phyloP scores from a whole-genome alignment of 2,329 filamentous ascomycete genomes.

The Thielaviopsis punctulata region DNA sequence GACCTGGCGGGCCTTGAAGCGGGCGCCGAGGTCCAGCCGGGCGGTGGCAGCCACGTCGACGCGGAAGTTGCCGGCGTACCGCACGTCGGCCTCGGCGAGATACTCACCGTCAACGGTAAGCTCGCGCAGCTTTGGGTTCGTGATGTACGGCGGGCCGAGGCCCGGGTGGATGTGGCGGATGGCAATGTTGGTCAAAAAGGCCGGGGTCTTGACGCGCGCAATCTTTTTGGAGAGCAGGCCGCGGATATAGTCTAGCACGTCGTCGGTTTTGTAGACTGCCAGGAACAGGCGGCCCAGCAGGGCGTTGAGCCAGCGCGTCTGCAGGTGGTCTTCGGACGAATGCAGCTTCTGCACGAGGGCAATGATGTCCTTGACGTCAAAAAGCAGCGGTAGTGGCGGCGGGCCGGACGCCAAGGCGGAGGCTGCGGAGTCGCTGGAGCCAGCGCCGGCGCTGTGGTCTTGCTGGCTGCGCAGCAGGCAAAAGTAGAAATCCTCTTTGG shows the following conservation, averaged over 20 bases:
- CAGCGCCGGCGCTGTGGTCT: constrained; percentile 38
- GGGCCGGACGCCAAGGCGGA: too few species aligned
- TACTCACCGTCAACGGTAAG: constrained; percentile 84
- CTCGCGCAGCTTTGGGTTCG: constrained; percentile 74
- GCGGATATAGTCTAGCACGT: constrained; percentile 62
- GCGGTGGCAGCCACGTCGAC: constrained; percentile 86
- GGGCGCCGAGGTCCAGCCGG: constrained; percentile 71
- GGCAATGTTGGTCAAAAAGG: constrained; percentile 72
- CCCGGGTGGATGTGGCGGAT: constrained; percentile 74
- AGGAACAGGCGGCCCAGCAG: constrained; percentile 78
- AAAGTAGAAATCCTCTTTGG: constrained; percentile 98
- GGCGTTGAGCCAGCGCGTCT: constrained; percentile 88
- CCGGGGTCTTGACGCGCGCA: constrained; percentile 76
- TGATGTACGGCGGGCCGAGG: constrained; percentile 72
- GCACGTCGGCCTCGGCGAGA: constrained; percentile 69
- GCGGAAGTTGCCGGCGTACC: constrained; percentile 76
- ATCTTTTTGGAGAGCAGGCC: constrained; percentile 94
- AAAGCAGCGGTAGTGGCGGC: constrained; percentile 45
- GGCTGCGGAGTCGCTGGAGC: too few species aligned
- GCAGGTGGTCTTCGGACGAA: constrained; percentile 75
- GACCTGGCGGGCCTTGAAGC: constrained; percentile 82
- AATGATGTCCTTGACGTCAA: constrained; percentile 75
- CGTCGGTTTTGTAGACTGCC: constrained; percentile 66
- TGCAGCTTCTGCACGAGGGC: constrained; percentile 79
- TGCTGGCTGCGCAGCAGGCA: constrained; percentile 72